These are phyloP conservation scores for Fraxinus quadrangulata DNA, from an alignment of 257 asterid genomes.

Conservation along the genomic window DNA sequence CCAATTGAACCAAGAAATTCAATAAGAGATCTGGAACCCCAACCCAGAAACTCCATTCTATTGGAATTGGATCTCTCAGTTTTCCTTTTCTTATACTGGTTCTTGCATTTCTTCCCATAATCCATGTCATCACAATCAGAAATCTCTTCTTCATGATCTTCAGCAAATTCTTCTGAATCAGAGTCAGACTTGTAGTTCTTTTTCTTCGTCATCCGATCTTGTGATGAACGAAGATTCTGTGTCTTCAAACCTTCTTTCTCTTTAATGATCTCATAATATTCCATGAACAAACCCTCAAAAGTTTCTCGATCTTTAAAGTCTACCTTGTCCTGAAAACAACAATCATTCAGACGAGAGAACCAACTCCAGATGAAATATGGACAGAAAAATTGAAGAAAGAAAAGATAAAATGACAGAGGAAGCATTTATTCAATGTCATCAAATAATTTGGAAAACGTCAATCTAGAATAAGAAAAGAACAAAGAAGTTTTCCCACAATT, in stretches of 20 bases:
- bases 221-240: constrained; percentile 49
- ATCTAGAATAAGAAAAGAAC: neutral
- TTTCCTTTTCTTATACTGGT: constrained; percentile 33
- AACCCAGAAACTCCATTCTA: constrained; percentile 57
- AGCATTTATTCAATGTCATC: neutral
- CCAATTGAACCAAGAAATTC: constrained; percentile 68
- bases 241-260: constrained; percentile 42
- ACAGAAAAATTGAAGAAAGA: neutral
- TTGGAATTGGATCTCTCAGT: constrained; percentile 39
- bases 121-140: constrained; percentile 50
- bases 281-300: constrained; percentile 71
- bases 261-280: constrained; percentile 62
- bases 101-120: constrained; percentile 24
- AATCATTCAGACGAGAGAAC: constrained; percentile 23
- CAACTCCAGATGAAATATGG: constrained; percentile 15
- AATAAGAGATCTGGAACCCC: constrained; percentile 80
- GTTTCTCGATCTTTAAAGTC: constrained; percentile 68
- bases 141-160: constrained; percentile 39
- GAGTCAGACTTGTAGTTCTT: constrained; percentile 25
- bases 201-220: constrained; percentile 26
- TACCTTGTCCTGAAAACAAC: constrained; percentile 54
- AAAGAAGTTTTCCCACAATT: neutral
- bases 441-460: neutral
- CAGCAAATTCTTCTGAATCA: constrained; percentile 43
- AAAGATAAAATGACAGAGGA: neutral